Evolutionary conservation across 2,329 filamentous ascomycete genomes (phyloP).

Genomic region (Aspergillus caelatus): DNA sequence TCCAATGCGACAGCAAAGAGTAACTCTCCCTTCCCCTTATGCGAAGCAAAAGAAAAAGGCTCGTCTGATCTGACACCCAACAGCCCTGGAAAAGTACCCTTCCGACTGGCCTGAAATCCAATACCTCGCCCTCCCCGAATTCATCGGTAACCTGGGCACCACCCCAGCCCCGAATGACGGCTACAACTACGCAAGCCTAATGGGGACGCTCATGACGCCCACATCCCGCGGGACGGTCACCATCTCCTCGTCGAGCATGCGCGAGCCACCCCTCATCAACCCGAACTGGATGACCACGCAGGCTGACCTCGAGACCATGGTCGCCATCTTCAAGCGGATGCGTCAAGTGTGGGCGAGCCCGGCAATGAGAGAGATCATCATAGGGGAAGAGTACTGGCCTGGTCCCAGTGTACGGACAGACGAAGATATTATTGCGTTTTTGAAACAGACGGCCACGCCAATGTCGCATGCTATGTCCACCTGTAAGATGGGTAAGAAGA

Average conservation of each 20-base stretch:
- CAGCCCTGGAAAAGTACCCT: too few relatives aligned
- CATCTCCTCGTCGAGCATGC: conserved; percentile 29
- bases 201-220: conserved; percentile 33
- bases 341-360: conserved; percentile 40
- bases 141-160: conserved; percentile 27
- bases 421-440: conserved; percentile 43
- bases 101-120: too few relatives aligned
- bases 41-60: too few relatives aligned
- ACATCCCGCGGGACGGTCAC: conserved; percentile 51
- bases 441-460: conserved; percentile 32
- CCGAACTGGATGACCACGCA: conserved; percentile 50
- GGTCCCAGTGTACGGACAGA: conserved; percentile 44
- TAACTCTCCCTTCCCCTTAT: too few relatives aligned
- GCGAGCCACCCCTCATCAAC: conserved; percentile 47
- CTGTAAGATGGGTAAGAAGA: conserved; percentile 32
- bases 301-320: conserved; percentile 47
- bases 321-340: conserved; percentile 48
- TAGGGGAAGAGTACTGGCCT: conserved; percentile 43
- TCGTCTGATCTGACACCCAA: too few relatives aligned
- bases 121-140: conserved; percentile 12
- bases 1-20: too few relatives aligned
- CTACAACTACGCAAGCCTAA: conserved; percentile 30
- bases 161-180: conserved; percentile 22
- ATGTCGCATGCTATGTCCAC: conserved; percentile 35
- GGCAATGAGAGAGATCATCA: conserved; percentile 32